A percentile compares a stretch with the other conserved stretches of the same genome.
Evolutionary conservation across 805 yeast species (phyloP).

Genomic region (Isabelozyma heimii): DNA sequence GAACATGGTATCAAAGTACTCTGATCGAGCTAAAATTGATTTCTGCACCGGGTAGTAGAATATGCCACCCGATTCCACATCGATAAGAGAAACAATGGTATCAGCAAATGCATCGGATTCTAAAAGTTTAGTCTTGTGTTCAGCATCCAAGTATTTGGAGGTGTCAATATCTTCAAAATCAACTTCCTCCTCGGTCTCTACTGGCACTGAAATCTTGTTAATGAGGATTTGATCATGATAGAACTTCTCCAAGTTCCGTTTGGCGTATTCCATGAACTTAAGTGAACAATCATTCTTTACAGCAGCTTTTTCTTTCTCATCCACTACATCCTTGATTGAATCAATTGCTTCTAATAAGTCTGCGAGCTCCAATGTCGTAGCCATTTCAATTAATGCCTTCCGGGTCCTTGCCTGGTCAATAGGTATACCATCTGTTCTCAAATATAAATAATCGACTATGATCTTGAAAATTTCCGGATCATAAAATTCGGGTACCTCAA

Average conservation of each 20-base stretch:
- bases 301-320: slow-evolving; percentile 21
- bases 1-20: slow-evolving; percentile 65
- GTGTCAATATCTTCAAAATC: slow-evolving; percentile 31
- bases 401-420: slow-evolving; percentile 13
- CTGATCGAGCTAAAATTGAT: slow-evolving; percentile 57
- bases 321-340: slow-evolving; percentile 18
- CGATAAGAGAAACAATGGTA: slow-evolving; percentile 39
- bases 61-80: slow-evolving; percentile 19
- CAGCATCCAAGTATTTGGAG: slow-evolving; percentile 9
- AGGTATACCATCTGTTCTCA: slow-evolving; percentile 29
- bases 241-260: slow-evolving; percentile 29
- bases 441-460: slow-evolving; percentile 28
- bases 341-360: slow-evolving; percentile 36
- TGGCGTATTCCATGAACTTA: slow-evolving; percentile 32
- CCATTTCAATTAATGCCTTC: slow-evolving; percentile 22
- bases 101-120: slow-evolving; percentile 40
- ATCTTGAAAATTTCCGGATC: slow-evolving; percentile 18
- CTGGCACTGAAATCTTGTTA: slow-evolving; percentile 6
- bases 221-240: slow-evolving; percentile 19
- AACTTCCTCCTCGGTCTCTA: slow-evolving; percentile 17
- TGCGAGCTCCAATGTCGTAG: slow-evolving; percentile 28
- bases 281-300: slow-evolving; percentile 29
- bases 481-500: slow-evolving; percentile 13
- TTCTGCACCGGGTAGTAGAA: slow-evolving; percentile 62
- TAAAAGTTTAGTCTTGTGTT: slow-evolving; percentile 21